Base-by-base conservation (phyloP, 83 land plant species). In the Picea mariana region DNA sequence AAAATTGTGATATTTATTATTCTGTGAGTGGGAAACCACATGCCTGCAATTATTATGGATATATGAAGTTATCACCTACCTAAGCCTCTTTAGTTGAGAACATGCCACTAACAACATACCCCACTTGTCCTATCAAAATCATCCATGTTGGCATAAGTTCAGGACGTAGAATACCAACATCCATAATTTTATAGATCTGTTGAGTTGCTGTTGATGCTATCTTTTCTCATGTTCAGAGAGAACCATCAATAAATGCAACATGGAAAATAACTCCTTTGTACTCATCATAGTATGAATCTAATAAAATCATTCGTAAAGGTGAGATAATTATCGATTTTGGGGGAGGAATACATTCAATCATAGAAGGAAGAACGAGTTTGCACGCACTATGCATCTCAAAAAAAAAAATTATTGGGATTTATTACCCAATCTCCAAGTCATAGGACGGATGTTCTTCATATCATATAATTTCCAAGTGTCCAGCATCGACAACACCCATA, bases 211-310 rank as follows among this genome's bases (percentile, higher is more conserved):
- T 93, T 73, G 99, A 94, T 40, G 95, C 86, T 78, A 98, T 93
- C 84, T 93, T 98, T 66, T 94, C 98, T 20, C 96, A 96, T 80
- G 93, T 96, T 62, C 81, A 84, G 69, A 98, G 67, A 3, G 87
- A 71, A 44, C 99, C 99, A 88, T 97, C 99, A 80, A 96, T 97
- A 65, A 97, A 91, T 11, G 99, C 97, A 52, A 96, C 96, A 92
- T 98, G 97, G 87, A 98, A 98, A n/a, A 98, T 96, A n/a, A 98
- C 99, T 65, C 99, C 99, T 87, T 85, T 91, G 81, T 96, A 96
- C 49, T 98, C 99, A 84, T 98, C 99, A 88, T 92, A 96, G 86
- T 96, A 96, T 1, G 99, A 98, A 87, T 98, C 99, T 75, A 96
- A 86, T 71, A 98, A 76, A 81, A 96, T 91, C 96, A 95, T 93